Evolutionary conservation across 805 yeast species (phyloP).

Genomic region (Nakazawaea holstii): DNA sequence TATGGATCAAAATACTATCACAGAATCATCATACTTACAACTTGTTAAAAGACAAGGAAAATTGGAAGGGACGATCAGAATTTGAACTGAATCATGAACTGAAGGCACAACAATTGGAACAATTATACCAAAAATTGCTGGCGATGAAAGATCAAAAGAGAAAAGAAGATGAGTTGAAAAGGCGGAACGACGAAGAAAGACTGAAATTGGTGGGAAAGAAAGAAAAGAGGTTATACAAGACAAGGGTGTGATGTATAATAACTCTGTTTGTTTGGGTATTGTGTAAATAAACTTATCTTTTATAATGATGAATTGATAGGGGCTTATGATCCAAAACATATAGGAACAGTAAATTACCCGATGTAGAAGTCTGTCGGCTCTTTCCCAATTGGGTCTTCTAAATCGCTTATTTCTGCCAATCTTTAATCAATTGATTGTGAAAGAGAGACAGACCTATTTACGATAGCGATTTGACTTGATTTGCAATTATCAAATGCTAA

Average conservation of each 20-base stretch:
- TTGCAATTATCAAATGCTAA: too few relatives aligned
- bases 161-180: constrained; percentile 5
- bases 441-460: too few relatives aligned
- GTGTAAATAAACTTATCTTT: background rate
- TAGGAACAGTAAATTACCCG: too few relatives aligned
- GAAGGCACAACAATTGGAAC: constrained; percentile 4
- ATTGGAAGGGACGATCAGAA: constrained; percentile 31
- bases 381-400: too few relatives aligned
- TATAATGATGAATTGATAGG: background rate
- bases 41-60: constrained; percentile 34
- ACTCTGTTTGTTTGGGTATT: background rate
- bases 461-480: too few relatives aligned
- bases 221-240: constrained; percentile 1
- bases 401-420: too few relatives aligned
- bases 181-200: constrained; percentile 12
- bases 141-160: constrained; percentile 8
- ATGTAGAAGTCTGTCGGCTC: too few relatives aligned
- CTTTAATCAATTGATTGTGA: too few relatives aligned
- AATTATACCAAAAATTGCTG: constrained; percentile 12
- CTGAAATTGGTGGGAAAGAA: constrained; percentile 12
- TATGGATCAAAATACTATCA: constrained; percentile 58
- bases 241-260: background rate
- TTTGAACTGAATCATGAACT: constrained; percentile 18
- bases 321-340: too few relatives aligned
- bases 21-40: constrained; percentile 53